These are phyloP conservation scores for Geotrichum europaeum DNA, from an alignment of 1,139 yeast species.

Conservation along the genomic window DNA sequence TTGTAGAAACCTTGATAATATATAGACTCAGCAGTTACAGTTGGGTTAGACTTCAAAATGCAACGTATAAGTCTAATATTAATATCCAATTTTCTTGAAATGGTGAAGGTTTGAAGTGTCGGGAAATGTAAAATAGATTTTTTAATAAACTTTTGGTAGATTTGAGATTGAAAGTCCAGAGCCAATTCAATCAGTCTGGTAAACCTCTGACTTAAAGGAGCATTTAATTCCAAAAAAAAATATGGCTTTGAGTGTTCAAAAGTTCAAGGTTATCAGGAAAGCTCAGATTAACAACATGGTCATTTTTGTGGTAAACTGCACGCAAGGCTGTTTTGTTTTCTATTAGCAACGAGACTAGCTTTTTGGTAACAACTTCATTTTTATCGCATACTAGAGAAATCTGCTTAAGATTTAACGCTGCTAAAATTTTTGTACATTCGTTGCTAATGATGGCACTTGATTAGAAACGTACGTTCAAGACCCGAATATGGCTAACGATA, in stretches of 20 bases:
- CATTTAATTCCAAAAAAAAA: neutral
- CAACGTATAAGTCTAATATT: neutral
- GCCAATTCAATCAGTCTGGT: neutral
- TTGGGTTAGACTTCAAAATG: neutral
- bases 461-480: no score
- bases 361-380: no score
- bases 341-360: no score
- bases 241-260: neutral
- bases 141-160: neutral
- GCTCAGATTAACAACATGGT: neutral
- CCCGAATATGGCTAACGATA: no score
- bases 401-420: no score
- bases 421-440: no score
- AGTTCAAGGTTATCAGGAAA: neutral
- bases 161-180: neutral
- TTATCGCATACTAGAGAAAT: no score
- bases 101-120: neutral
- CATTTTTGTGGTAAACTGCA: neutral
- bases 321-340: neutral
- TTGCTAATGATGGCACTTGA: no score
- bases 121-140: neutral
- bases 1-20: neutral
- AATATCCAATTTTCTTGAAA: neutral
- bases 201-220: neutral
- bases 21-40: neutral